A percentile compares a stretch with the other conserved stretches of the same genome.
These are phyloP conservation scores for Solanum neorickii DNA, from an alignment of 257 asterid species.

Conservation along the genomic window DNA sequence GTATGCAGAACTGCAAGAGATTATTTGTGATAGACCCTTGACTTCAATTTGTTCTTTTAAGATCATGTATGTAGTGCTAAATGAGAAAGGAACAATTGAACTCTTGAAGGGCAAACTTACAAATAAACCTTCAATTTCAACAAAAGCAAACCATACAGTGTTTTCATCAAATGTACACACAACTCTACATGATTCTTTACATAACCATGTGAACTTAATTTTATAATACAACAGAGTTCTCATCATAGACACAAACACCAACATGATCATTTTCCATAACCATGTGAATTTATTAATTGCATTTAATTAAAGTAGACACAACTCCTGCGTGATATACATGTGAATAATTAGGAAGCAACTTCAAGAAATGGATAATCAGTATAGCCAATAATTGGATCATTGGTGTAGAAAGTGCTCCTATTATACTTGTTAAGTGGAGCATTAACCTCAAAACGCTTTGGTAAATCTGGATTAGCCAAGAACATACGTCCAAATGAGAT, in stretches of 20 bases:
- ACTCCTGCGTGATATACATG: background rate
- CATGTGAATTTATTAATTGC: background rate
- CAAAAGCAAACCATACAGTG: background rate
- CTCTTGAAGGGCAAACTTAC: background rate
- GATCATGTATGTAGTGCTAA: background rate
- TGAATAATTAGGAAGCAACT: background rate
- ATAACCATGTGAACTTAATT: background rate
- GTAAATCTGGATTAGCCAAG: slow-evolving; percentile 71
- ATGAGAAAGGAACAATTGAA: background rate
- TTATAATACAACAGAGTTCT: background rate
- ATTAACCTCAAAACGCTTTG: slow-evolving; percentile 30
- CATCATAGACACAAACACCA: background rate
- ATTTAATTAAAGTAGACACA: background rate
- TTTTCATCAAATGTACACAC: background rate
- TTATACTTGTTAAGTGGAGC: slow-evolving; percentile 44
- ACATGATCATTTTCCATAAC: background rate
- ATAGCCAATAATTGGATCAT: slow-evolving; percentile 64
- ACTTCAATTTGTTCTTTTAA: background rate
- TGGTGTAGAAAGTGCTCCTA: slow-evolving; percentile 44
- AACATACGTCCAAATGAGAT: slow-evolving; percentile 55
- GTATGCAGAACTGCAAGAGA: too few species aligned
- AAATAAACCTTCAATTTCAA: background rate
- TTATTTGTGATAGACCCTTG: too few species aligned
- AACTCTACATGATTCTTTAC: background rate
- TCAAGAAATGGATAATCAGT: slow-evolving; percentile 64